Conservation (phyloP, 306 rosid species). For the Fagus crenata region DNA sequence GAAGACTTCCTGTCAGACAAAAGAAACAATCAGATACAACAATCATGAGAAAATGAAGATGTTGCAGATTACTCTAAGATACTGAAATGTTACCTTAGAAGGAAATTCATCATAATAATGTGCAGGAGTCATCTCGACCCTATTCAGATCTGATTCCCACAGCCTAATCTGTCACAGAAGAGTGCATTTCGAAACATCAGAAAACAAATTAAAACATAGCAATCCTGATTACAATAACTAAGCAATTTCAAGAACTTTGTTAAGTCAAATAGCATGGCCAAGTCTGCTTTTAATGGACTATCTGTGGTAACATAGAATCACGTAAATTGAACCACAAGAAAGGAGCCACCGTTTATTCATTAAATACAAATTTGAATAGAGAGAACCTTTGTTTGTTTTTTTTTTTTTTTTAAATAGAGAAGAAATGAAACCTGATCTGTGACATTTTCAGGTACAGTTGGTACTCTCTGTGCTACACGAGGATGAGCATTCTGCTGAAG, state of each 20-base stretch:
- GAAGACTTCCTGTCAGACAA: conserved; percentile 63
- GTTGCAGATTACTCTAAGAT: conserved; percentile 7
- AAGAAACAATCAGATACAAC: conserved; percentile 13
- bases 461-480: conserved; percentile 86
- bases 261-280: neutral
- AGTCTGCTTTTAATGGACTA: neutral
- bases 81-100: conserved; percentile 57
- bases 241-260: neutral
- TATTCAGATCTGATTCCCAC: conserved; percentile 91
- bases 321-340: neutral
- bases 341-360: neutral
- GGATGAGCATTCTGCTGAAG: conserved; percentile 95
- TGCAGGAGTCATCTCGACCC: conserved; percentile 76
- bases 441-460: conserved; percentile 90
- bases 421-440: conserved; percentile 71
- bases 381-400: neutral
- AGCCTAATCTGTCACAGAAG: conserved; percentile 64
- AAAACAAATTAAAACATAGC: conserved; percentile 16
- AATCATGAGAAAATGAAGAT: conserved; percentile 3
- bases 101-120: conserved; percentile 84
- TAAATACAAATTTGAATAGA: neutral
- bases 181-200: conserved; percentile 29
- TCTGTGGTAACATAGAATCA: neutral
- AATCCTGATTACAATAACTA: neutral
- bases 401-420: no score